phyloP scores from a whole-genome alignment of 768 basidiomycete species.

The Lactarius sanguifluus region DNA sequence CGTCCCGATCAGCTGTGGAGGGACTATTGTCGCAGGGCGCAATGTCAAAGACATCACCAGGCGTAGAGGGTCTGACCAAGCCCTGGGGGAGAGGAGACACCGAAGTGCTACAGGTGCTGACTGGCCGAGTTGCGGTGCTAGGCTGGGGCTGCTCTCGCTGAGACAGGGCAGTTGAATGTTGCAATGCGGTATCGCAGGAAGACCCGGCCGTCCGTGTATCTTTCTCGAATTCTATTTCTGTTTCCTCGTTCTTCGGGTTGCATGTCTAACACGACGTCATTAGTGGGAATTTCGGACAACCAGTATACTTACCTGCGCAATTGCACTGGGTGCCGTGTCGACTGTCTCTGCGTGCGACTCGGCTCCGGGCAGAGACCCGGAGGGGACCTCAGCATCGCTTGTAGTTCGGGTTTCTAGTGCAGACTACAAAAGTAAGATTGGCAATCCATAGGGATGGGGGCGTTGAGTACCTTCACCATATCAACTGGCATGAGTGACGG shows the following conservation, averaged over 20 bases:
- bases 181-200: background rate
- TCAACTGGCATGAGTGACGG: background rate
- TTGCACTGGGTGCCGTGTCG: background rate
- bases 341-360: background rate
- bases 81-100: constrained; percentile 29
- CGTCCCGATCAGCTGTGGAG: background rate
- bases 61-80: constrained; percentile 36
- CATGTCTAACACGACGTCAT: background rate
- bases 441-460: background rate
- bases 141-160: constrained; percentile 31
- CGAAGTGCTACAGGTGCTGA: constrained; percentile 25
- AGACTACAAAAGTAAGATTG: constrained; percentile 4
- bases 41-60: constrained; percentile 36
- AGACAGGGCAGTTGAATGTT: background rate
- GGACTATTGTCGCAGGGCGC: constrained; percentile 37
- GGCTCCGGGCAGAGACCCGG: background rate
- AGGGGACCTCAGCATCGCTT: background rate
- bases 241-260: background rate
- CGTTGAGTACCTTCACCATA: background rate
- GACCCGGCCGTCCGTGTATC: background rate
- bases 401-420: background rate
- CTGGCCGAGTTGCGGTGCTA: constrained; percentile 37
- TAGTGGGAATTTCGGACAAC: background rate
- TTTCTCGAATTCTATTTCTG: background rate
- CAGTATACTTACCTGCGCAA: background rate